phyloP scores from a whole-genome alignment of 495 filamentous ascomycete species.

The Daldinia caldariorum region DNA sequence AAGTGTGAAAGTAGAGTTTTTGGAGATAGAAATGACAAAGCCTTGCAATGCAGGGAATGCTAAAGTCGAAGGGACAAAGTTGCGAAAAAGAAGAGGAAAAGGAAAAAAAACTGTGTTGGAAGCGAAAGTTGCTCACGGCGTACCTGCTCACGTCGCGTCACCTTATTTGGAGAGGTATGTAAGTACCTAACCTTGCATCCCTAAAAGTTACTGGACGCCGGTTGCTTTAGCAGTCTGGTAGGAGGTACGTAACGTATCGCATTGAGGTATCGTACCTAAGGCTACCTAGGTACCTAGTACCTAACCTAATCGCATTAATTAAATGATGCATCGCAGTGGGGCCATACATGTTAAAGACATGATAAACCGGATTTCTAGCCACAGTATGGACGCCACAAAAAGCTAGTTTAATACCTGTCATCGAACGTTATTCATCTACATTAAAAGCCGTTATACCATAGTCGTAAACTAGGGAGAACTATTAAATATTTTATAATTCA shows the following conservation, averaged over 20 bases:
- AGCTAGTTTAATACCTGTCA: not conserved
- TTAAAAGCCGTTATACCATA: no score
- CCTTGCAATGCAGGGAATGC: conserved; percentile 3
- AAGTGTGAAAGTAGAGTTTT: not conserved
- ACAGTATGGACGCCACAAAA: not conserved
- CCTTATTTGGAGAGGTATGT: conserved; percentile 14
- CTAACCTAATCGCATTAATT: not conserved
- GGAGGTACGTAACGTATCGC: not conserved
- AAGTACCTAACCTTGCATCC: conserved; percentile 1
- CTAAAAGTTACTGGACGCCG: conserved; percentile 9
- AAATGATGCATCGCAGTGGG: not conserved
- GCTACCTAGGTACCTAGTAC: no score
- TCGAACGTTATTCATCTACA: no score
- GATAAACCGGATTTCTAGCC: not conserved
- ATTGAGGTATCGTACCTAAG: no score
- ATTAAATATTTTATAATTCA: no score
- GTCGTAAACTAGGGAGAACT: not conserved
- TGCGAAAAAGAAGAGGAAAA: conserved; percentile 3
- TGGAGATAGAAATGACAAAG: conserved; percentile 10
- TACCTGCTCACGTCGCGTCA: conserved; percentile 32
- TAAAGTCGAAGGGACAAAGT: conserved; percentile 19
- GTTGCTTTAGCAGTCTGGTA: conserved; percentile 6
- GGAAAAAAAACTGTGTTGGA: conserved; percentile 20
- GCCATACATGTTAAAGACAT: not conserved
- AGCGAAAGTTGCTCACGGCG: conserved; percentile 31